Conservation (phyloP, 768 basidiomycete genomes). For the Lactifluus echinatus region DNA sequence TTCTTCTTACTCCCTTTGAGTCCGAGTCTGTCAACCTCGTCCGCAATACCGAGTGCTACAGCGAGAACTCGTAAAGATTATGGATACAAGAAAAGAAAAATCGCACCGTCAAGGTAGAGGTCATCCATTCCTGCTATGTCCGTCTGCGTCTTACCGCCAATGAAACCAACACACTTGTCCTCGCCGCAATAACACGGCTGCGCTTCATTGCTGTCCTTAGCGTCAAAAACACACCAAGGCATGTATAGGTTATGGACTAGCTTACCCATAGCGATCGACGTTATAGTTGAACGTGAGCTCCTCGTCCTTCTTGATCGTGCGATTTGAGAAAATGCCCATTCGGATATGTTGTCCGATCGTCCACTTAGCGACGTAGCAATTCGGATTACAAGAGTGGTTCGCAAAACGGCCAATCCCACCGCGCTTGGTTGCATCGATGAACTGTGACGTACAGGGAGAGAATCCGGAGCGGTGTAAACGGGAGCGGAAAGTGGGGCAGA, state of each 20-base stretch:
- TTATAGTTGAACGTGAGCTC: constrained; percentile 99
- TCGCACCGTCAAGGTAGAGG: constrained; percentile 78
- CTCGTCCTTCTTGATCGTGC: constrained; percentile 65
- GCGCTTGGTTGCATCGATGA: constrained; percentile 95
- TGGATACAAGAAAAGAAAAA: background rate
- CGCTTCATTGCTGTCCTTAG: constrained; percentile 66
- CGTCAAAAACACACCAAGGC: background rate
- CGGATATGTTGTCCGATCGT: constrained; percentile 81
- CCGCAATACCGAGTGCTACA: constrained; percentile 85
- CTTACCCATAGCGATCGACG: constrained; percentile 96
- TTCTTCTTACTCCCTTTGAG: constrained; percentile 86
- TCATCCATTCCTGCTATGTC: constrained; percentile 94
- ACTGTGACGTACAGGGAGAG: constrained; percentile 38
- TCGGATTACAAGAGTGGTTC: constrained; percentile 96
- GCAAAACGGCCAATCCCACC: constrained; percentile 96
- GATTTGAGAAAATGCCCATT: constrained; percentile 97
- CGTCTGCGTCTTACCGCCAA: constrained; percentile 98
- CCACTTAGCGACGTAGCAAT: constrained; percentile 98
- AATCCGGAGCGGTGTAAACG: background rate
- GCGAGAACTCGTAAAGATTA: constrained; percentile 1
- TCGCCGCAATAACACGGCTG: constrained; percentile 95
- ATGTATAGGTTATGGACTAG: constrained; percentile 6
- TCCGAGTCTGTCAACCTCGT: constrained; percentile 75
- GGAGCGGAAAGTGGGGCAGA: too few species aligned
- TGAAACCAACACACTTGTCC: constrained; percentile 87